These are phyloP conservation scores for Casuarina cunninghamiana DNA, from an alignment of 306 rosid genomes.

Conservation along the genomic window DNA sequence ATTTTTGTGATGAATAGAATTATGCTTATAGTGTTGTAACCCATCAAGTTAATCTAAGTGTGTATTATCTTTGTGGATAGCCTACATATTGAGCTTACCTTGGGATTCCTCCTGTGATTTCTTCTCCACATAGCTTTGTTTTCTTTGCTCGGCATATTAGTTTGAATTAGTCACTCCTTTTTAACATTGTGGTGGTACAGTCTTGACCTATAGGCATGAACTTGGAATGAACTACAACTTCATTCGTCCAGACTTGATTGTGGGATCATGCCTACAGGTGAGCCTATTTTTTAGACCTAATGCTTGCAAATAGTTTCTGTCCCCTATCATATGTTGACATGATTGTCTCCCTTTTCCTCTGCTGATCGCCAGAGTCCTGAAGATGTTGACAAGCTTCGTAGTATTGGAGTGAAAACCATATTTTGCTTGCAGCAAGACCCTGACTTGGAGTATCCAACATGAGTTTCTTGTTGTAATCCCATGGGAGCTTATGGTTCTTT, in stretches of 20 bases:
- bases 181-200: conserved; percentile 48
- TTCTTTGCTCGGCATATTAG: conserved; percentile 10
- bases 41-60: conserved; percentile 9
- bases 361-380: conserved; percentile 60
- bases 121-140: neutral
- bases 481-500: conserved; percentile 10
- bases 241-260: conserved; percentile 87
- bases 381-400: conserved; percentile 87
- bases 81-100: neutral
- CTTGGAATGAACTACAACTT: conserved; percentile 86
- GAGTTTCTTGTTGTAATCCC: conserved; percentile 20
- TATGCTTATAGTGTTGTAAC: conserved; percentile 12
- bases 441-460: conserved; percentile 86
- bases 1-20: neutral
- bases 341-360: conserved; percentile 18
- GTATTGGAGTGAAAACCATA: conserved; percentile 86
- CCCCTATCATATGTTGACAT: conserved; percentile 25
- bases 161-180: conserved; percentile 21
- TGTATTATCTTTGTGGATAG: neutral
- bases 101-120: neutral
- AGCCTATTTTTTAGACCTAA: conserved; percentile 20
- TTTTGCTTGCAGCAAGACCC: conserved; percentile 90
- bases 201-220: conserved; percentile 93
- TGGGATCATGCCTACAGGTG: conserved; percentile 98
- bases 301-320: conserved; percentile 6